Base-by-base conservation (phyloP, 345 rosid species). In the Arabidopsis arenosa region DNA sequence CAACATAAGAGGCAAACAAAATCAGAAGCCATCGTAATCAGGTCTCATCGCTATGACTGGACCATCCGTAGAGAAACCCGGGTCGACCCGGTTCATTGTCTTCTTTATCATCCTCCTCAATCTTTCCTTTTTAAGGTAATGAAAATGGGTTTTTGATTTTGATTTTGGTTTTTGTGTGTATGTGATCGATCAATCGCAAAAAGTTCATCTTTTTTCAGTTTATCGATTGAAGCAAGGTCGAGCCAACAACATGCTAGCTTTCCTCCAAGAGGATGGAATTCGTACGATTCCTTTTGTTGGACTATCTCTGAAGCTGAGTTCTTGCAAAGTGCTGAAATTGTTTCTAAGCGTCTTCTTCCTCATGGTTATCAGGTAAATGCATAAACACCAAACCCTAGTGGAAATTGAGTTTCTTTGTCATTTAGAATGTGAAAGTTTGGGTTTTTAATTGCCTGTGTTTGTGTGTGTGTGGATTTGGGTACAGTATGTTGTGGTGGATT, bases 181-280 rank as follows among this genome's bases (percentile, higher is more conserved):
- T 18, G 12, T 37, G 57, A 56, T 53, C 55, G 17, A 67, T 58
- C 28, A 0, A 49, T 49, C 26, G 9, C 53, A 36, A 37, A 18
- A 66, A 0, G 18, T 11, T 45, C 1, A 3, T 17, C 13, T 54
- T 61, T 35, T 48, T 49, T 30, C 61, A 77, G 81, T 58, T 1
- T 64, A 14, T 41, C 56, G 70, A 26, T 17, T 9, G 49, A 72
- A 9, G 51, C 53, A 65, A 52, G 53, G 15, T 54, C 79, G 1
- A 63, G 15, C 15, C 80, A 9, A 43, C 23, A 66, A 39, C 91
- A 58, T 59, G 94, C 93, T 65, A 79, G 83, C 80, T 72, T 72
- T 40, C 99, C 99, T 32, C 97, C 97, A 7, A 86, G 97, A 86
- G 99, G 99, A 55, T 95, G 99, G 97, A 95, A 90, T 59, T 87